Conservation (phyloP, 139 green algal genomes). For the Limnomonas spitsbergensis region DNA sequence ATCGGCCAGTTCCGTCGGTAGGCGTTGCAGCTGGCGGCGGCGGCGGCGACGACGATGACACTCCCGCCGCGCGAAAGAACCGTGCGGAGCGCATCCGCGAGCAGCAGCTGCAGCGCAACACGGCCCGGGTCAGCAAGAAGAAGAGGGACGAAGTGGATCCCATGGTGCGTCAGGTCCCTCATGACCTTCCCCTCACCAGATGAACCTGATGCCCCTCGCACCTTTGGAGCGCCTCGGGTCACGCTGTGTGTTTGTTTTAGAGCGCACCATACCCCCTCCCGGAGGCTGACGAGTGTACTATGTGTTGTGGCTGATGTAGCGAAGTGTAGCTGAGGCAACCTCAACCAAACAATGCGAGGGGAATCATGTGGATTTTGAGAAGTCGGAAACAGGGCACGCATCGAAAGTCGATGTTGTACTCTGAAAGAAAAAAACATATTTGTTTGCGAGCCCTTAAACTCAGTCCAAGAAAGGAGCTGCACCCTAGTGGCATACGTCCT, state of each 20-base stretch:
- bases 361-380: too few relatives aligned
- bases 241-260: background rate
- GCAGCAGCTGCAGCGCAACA: conserved; percentile 32
- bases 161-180: background rate
- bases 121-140: background rate
- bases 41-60: conserved; percentile 11
- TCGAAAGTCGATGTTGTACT: too few relatives aligned
- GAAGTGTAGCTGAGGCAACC: background rate
- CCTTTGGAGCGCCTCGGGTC: background rate
- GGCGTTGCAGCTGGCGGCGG: background rate
- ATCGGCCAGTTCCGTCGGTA: background rate
- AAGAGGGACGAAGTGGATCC: background rate
- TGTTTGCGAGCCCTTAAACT: too few relatives aligned
- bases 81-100: conserved; percentile 31
- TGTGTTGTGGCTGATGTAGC: background rate
- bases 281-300: background rate
- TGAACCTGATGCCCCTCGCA: background rate
- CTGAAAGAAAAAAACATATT: too few relatives aligned
- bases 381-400: too few relatives aligned
- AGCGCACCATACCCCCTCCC: background rate
- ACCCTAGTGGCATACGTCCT: too few relatives aligned
- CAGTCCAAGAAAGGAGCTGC: too few relatives aligned
- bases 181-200: background rate
- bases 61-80: background rate
- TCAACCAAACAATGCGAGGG: background rate